Evolutionary conservation across 257 asterid genomes (phyloP), one percentile per base, ranked within the genome.

Genomic region (Primulina huaijiensis): DNA sequence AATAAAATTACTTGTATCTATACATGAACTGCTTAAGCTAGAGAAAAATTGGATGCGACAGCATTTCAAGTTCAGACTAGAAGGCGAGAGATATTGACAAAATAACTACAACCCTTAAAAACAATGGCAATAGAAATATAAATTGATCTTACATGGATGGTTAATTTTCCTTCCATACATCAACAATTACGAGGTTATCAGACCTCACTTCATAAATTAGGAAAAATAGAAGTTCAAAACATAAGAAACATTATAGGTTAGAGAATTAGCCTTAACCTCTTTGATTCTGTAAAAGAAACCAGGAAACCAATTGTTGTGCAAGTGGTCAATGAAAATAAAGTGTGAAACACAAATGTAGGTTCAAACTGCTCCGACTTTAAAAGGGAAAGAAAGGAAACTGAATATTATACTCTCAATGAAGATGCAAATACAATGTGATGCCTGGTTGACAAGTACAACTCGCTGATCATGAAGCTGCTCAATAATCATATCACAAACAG

Each of bases 381-480:
- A 16, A 37, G 12, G 60, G 61, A 52, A 68, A 50, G 8, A 38
- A 17, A 68, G 31, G 50, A 56, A 56, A 55, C 1, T 35, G 37
- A 30, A 67, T 21, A 43, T 37, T 21, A 19, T 65, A 60, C 62
- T 62, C 11, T 52, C 34, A 62, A 30, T 43, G 29, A 20, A 65
- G 46, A 8, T 38, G 52, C 7, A 20, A 66, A 33, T 21, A 76
- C 27, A 70, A 35, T 12, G 66, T 0, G 4, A 58, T 77, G 92
- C 99, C 99, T 89, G 98, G 76, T 92, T 94, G 72, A 94, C 97
- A 62, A 94, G 95, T 71, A 92, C 98, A 71, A 94, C 99, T 68
- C 99, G 97, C 78, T 94, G 99, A 89, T 94, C 99, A 60, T 53
- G 92, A 73, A 91, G 98, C 83, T 92, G 99, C 80, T 94, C 96